phyloP scores from a whole-genome alignment of 495 filamentous ascomycete genomes.

The Astrothelium macrocarpum region DNA sequence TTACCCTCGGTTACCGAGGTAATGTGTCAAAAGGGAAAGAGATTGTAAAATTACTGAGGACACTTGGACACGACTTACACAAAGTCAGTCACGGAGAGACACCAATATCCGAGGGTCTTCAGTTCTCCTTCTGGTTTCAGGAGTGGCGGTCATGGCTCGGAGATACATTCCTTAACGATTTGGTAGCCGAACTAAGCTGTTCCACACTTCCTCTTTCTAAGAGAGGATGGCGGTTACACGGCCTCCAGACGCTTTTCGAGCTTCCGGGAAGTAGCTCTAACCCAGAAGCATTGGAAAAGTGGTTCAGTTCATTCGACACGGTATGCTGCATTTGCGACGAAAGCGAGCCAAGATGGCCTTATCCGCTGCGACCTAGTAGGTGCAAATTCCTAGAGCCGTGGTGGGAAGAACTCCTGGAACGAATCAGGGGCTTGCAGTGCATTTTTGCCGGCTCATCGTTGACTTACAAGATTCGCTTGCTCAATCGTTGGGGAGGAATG shows the following conservation, averaged over 20 bases:
- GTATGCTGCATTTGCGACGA: slow-evolving; percentile 2
- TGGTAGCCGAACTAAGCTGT: slow-evolving; percentile 4
- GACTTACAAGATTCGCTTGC: slow-evolving; percentile 3
- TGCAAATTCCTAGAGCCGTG: slow-evolving; percentile 3
- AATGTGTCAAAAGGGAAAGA: slow-evolving; percentile 3
- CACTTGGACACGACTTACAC: slow-evolving; percentile 5
- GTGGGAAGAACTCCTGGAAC: slow-evolving; percentile 6
- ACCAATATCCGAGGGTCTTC: slow-evolving; percentile 5
- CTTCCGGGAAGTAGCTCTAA: slow-evolving; percentile 2
- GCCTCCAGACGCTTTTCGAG: slow-evolving; percentile 5
- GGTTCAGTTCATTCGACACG: slow-evolving; percentile 5
- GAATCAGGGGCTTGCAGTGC: slow-evolving; percentile 3
- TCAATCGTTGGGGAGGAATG: neutral
- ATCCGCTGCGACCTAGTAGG: neutral
- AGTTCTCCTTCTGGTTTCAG: slow-evolving; percentile 6
- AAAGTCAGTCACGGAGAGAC: slow-evolving; percentile 6
- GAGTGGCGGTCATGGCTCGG: slow-evolving; percentile 3
- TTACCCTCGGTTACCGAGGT: slow-evolving; percentile 1
- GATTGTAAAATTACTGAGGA: slow-evolving; percentile 3
- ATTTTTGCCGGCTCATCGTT: slow-evolving; percentile 4
- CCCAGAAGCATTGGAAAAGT: neutral
- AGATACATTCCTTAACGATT: slow-evolving; percentile 3
- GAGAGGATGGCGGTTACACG: neutral
- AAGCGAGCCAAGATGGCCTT: slow-evolving; percentile 6
- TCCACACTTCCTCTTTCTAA: slow-evolving; percentile 2